Evolutionary conservation across 805 yeast genomes (phyloP), one percentile per base, ranked within the genome.

Genomic region (Candida stauntonica): DNA sequence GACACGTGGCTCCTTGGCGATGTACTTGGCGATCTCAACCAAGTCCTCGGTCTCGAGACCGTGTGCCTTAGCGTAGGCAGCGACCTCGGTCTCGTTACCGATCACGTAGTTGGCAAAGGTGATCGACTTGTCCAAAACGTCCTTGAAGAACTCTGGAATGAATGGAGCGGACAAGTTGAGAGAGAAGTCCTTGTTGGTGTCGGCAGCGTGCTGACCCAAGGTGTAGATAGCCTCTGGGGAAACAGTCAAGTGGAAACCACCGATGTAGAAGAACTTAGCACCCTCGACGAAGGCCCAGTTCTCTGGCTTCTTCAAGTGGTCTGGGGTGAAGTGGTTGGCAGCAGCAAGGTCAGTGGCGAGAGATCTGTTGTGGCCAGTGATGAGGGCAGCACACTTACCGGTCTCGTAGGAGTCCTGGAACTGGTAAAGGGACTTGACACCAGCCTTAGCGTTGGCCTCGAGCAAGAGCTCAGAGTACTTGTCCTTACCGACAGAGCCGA

Each of bases 241-340:
- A 41, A 93, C 99, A 41, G 99, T 93, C 68, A 93, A 75, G 67
- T 93, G 99, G 86, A 81, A 93, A n/a, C 99, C 99, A 57, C 98
- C 99, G 60, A 93, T 84, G 76, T 93, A 93, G 73, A 69, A 93
- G 56, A 71, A 73, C 62, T 79, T 72, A 45, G 91, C 98, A 35
- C 68, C 71, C 66, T 86, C 88, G 46, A 93, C 95, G 43, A 71
- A 67, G 48, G 68, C 68, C 96, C 97, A 89, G 75, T 89, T 86
- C 66, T 83, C 94, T 49, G 94, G 86, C 59, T 76, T 76, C 60
- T 86, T 80, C 60, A 93, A 75, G 66, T 93, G 98, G 42, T 77
- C 77, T 36, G 91, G 81, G 59, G 83, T 84, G 81, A 88, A 93
- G 66, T 87, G 95, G 73, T 93, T 93, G 52, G 99, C 99, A 53